A percentile compares a stretch with the other conserved stretches of the same genome.
phyloP scores from a whole-genome alignment of 2,329 filamentous ascomycete species.

The Fusarium nelsonii region DNA sequence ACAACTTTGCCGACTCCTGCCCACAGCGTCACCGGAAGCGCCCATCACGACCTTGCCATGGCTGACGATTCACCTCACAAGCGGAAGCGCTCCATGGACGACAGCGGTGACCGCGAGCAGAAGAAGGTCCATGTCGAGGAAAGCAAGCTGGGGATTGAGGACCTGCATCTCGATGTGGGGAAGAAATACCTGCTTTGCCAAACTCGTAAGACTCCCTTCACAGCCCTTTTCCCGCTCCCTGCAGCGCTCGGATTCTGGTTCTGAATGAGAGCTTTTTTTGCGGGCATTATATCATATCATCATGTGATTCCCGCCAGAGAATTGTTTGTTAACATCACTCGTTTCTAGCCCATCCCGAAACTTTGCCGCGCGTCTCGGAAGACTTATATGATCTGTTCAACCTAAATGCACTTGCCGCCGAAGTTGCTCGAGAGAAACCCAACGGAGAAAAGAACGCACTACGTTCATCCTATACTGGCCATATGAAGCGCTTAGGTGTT shows the following conservation, averaged over 20 bases:
- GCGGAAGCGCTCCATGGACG: slow-evolving; percentile 71
- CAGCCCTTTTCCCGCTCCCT: slow-evolving; percentile 50
- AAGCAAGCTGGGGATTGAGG: slow-evolving; percentile 71
- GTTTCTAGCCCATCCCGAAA: slow-evolving; percentile 62
- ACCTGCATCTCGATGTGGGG: slow-evolving; percentile 75
- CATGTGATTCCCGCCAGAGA: slow-evolving; percentile 44
- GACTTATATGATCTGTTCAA: slow-evolving; percentile 72
- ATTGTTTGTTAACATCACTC: slow-evolving; percentile 60
- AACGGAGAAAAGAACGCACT: slow-evolving; percentile 76
- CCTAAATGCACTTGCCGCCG: slow-evolving; percentile 67
- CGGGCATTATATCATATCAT: slow-evolving; percentile 36
- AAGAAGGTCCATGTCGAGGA: slow-evolving; percentile 74
- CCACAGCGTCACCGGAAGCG: slow-evolving; percentile 71
- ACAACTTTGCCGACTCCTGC: slow-evolving; percentile 71
- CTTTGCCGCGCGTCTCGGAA: slow-evolving; percentile 62
- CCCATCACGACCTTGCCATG: slow-evolving; percentile 60
- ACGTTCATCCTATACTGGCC: slow-evolving; percentile 76
- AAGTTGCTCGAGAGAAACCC: slow-evolving; percentile 72
- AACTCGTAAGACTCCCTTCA: slow-evolving; percentile 73
- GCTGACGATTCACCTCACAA: slow-evolving; percentile 69
- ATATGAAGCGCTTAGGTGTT: slow-evolving; percentile 73
- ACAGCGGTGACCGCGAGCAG: slow-evolving; percentile 66
- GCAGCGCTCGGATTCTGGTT: slow-evolving; percentile 44
- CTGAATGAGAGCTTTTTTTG: slow-evolving; percentile 33
- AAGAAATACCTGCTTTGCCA: slow-evolving; percentile 75